phyloP scores from a whole-genome alignment of 805 yeast genomes.

The Saccharomycopsis babjevae region DNA sequence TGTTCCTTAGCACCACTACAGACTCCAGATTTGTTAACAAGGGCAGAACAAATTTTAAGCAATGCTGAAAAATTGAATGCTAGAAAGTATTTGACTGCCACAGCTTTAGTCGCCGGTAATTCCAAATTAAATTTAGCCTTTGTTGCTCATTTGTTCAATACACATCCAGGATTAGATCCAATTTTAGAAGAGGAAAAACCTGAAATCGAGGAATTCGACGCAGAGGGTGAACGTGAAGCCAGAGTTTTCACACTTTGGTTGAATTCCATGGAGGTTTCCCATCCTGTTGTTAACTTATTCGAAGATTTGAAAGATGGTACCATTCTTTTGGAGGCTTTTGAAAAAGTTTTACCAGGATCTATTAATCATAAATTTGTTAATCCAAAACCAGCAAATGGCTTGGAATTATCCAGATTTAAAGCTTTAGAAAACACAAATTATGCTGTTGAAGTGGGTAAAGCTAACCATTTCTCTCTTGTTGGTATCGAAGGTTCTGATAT shows the following conservation, averaged over 20 bases:
- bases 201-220: conserved; percentile 96
- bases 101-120: conserved; percentile 87
- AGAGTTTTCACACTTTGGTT: conserved; percentile 97
- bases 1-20: conserved; percentile 81
- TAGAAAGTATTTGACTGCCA: conserved; percentile 91
- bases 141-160: conserved; percentile 94
- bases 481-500: conserved; percentile 98
- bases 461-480: conserved; percentile 83
- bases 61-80: conserved; percentile 90
- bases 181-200: conserved; percentile 83
- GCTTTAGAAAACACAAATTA: conserved; percentile 97
- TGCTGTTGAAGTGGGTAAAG: conserved; percentile 94
- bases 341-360: conserved; percentile 90
- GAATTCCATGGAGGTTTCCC: conserved; percentile 91
- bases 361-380: conserved; percentile 74
- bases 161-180: conserved; percentile 94
- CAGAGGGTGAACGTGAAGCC: conserved; percentile 99
- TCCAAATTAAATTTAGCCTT: conserved; percentile 94
- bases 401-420: conserved; percentile 79
- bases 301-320: conserved; percentile 94
- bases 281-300: conserved; percentile 82
- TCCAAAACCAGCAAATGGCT: conserved; percentile 67
- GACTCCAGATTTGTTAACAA: conserved; percentile 56
- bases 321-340: conserved; percentile 82
- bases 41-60: conserved; percentile 79